A percentile compares a stretch with the other conserved stretches of the same genome.
Conservation (phyloP, 2,329 filamentous ascomycete genomes). For the Sporothrix sp. region DNA sequence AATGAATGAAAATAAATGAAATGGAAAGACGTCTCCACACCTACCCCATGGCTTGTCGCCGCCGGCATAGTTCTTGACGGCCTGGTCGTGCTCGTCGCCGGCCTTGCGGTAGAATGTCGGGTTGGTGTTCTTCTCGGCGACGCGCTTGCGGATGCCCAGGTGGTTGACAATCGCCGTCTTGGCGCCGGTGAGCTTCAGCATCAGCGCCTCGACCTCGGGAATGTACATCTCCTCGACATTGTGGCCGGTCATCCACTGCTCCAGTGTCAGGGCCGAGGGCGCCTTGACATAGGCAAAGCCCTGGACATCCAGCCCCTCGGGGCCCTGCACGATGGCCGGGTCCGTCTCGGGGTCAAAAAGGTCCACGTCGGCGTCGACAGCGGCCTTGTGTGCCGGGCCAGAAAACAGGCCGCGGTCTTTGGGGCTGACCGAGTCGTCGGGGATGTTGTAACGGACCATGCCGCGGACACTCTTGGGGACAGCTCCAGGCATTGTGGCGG, state of each 20-base stretch:
- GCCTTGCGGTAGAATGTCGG: constrained; percentile 8
- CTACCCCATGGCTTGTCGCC: constrained; percentile 5
- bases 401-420: constrained; percentile 1
- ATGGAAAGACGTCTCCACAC: too few species aligned
- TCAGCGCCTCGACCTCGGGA: constrained; percentile 3
- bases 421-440: neutral
- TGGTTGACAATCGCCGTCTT: constrained; percentile 6
- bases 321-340: constrained; percentile 1
- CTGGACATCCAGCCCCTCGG: neutral
- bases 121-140: constrained; percentile 2
- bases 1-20: too few species aligned
- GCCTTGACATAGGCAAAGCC: neutral
- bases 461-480: neutral
- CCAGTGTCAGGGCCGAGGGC: neutral
- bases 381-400: constrained; percentile 1
- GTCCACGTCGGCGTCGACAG: constrained; percentile 2
- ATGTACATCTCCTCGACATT: constrained; percentile 1
- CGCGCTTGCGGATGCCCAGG: constrained; percentile 8
- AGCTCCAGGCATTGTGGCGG: neutral
- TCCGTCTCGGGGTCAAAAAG: neutral
- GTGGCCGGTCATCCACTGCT: neutral
- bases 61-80: constrained; percentile 2
- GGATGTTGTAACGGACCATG: constrained; percentile 6
- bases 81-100: constrained; percentile 6
- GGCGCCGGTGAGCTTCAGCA: neutral